phyloP scores from a whole-genome alignment of 495 filamentous ascomycete species.

The Aspergillus saccharolyticus region DNA sequence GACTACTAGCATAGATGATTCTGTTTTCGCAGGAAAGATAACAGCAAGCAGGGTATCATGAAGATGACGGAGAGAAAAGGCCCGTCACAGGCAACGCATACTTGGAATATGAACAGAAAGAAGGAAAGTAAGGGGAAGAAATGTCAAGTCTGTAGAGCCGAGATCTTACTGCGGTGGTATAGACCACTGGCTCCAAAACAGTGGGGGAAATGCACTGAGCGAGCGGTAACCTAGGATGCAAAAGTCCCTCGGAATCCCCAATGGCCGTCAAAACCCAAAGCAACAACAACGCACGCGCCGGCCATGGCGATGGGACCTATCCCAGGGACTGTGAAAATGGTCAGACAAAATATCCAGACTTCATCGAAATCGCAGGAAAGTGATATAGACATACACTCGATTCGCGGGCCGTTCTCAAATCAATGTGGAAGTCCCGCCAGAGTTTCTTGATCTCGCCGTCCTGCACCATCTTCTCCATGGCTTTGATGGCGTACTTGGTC shows the following conservation, averaged over 20 bases:
- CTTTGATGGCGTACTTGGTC: slow-evolving; percentile 48
- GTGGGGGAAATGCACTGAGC: too few relatives aligned
- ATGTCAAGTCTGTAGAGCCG: too few relatives aligned
- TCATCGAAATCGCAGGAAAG: neutral
- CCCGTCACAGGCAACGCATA: too few relatives aligned
- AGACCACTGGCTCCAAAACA: too few relatives aligned
- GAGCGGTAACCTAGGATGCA: too few relatives aligned
- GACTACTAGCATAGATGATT: neutral
- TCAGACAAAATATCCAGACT: neutral
- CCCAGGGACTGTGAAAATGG: neutral
- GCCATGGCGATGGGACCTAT: neutral
- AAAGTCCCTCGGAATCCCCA: too few relatives aligned
- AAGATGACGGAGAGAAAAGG: slow-evolving; percentile 1
- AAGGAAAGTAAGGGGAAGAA: too few relatives aligned
- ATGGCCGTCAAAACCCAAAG: too few relatives aligned
- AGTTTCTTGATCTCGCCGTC: slow-evolving; percentile 51
- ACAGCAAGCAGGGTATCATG: slow-evolving; percentile 10
- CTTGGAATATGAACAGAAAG: too few relatives aligned
- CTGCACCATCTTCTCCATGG: slow-evolving; percentile 54
- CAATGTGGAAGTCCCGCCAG: slow-evolving; percentile 55
- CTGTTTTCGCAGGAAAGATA: neutral
- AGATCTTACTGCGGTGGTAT: too few relatives aligned
- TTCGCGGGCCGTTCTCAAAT: slow-evolving; percentile 50
- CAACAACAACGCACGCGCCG: too few relatives aligned
- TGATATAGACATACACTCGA: slow-evolving; percentile 31